phyloP scores from a whole-genome alignment of 2,329 filamentous ascomycete genomes.

The Nigrospora sphaerica region DNA sequence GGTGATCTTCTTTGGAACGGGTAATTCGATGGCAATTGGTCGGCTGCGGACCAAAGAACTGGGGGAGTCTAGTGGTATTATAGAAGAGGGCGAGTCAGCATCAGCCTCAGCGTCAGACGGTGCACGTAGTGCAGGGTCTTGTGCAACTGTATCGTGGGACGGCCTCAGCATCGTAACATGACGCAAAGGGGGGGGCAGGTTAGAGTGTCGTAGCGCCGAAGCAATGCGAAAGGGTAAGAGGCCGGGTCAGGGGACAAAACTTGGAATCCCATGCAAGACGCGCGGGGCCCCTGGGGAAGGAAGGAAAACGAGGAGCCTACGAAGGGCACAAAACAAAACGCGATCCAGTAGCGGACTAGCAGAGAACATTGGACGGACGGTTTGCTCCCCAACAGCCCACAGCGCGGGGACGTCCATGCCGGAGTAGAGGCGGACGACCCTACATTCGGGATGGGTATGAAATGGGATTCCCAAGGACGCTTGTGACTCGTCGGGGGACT shows the following conservation, averaged over 20 bases:
- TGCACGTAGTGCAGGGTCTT: background rate
- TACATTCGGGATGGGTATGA: too few relatives aligned
- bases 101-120: slow-evolving; percentile 10
- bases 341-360: too few relatives aligned
- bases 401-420: too few relatives aligned
- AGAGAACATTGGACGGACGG: too few relatives aligned
- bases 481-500: too few relatives aligned
- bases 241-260: background rate
- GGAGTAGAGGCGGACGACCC: too few relatives aligned
- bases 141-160: background rate
- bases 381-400: too few relatives aligned
- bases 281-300: too few relatives aligned
- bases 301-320: too few relatives aligned
- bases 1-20: slow-evolving; percentile 30
- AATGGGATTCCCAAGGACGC: too few relatives aligned
- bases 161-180: slow-evolving; percentile 3
- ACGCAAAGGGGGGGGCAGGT: background rate
- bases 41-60: slow-evolving; percentile 24
- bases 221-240: background rate
- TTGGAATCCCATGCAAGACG: slow-evolving; percentile 2
- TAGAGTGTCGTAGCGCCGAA: too few relatives aligned
- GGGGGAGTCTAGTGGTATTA: slow-evolving; percentile 9
- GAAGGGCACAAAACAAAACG: too few relatives aligned
- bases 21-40: slow-evolving; percentile 48
- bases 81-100: slow-evolving; percentile 12